Conservation (phyloP, 306 rosid species). For the Luffa aegyptiaca region DNA sequence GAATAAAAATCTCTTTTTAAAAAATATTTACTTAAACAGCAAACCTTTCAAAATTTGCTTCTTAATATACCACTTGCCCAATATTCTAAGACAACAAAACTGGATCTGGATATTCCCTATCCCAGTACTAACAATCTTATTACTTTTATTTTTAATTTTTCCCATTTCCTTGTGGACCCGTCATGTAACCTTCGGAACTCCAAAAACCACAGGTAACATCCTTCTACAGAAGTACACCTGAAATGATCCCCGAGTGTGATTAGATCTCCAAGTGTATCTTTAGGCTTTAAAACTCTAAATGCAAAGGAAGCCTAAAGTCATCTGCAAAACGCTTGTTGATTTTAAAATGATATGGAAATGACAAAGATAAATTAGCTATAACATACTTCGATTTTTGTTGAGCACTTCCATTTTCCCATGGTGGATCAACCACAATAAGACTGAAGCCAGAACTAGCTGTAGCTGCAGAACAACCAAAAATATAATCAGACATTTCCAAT, state of each 20-base stretch:
- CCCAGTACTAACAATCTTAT: not conserved
- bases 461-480: constrained; percentile 26
- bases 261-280: not conserved
- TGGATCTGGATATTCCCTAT: not conserved
- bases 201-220: not conserved
- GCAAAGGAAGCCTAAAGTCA: not conserved
- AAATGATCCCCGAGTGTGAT: not conserved
- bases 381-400: constrained; percentile 60
- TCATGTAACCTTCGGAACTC: not conserved
- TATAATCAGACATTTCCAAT: not conserved
- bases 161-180: not conserved
- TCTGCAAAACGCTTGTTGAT: not conserved
- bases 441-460: constrained; percentile 56
- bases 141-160: not conserved
- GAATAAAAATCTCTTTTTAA: not conserved
- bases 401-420: constrained; percentile 98
- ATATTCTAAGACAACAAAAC: not conserved
- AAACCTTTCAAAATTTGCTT: not conserved
- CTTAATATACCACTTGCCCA: not conserved
- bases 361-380: not conserved
- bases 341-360: not conserved
- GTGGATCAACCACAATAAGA: constrained; percentile 79
- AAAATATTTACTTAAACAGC: not conserved
- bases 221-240: not conserved
- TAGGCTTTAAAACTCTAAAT: not conserved